Evolutionary conservation across 306 rosid genomes (phyloP).

Genomic region (Geum urbanum): DNA sequence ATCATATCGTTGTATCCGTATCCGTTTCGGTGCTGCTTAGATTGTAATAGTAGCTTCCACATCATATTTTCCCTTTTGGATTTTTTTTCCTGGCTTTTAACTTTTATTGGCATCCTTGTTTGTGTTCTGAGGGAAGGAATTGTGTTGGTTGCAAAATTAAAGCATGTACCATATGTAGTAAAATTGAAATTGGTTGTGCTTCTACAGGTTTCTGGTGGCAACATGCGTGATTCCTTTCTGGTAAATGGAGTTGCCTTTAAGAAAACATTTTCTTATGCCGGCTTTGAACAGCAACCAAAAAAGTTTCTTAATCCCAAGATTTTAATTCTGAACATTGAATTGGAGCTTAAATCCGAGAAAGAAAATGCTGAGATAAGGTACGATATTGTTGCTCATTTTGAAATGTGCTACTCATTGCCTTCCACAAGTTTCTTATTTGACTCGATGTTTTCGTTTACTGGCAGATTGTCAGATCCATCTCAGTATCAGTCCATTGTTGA

Average conservation of each 20-base stretch:
- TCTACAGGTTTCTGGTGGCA: slow-evolving; percentile 96
- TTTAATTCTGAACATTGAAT: slow-evolving; percentile 72
- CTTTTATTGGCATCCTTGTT: neutral
- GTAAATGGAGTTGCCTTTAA: slow-evolving; percentile 98
- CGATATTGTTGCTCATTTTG: slow-evolving; percentile 3
- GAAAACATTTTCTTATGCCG: slow-evolving; percentile 98
- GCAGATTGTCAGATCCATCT: slow-evolving; percentile 90
- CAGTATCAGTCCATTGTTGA: slow-evolving; percentile 98
- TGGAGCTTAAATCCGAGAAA: slow-evolving; percentile 99
- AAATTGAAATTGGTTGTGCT: slow-evolving; percentile 17
- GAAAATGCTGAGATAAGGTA: slow-evolving; percentile 99
- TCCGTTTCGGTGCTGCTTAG: no score
- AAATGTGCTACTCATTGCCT: slow-evolving; percentile 6
- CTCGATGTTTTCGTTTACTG: slow-evolving; percentile 1
- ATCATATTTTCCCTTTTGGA: neutral
- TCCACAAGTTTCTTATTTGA: slow-evolving; percentile 15
- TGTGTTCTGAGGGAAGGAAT: slow-evolving; percentile 1
- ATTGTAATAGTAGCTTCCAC: neutral
- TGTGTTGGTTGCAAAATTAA: neutral
- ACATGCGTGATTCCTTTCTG: slow-evolving; percentile 89
- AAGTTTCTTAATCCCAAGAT: slow-evolving; percentile 77
- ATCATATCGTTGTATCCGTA: no score
- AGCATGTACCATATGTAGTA: neutral
- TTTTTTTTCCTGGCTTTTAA: neutral
- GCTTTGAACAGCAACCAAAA: slow-evolving; percentile 98